These are phyloP conservation scores for Cetraspora pellucida DNA, from an alignment of 192 early-diverging fungal species.

Conservation along the genomic window DNA sequence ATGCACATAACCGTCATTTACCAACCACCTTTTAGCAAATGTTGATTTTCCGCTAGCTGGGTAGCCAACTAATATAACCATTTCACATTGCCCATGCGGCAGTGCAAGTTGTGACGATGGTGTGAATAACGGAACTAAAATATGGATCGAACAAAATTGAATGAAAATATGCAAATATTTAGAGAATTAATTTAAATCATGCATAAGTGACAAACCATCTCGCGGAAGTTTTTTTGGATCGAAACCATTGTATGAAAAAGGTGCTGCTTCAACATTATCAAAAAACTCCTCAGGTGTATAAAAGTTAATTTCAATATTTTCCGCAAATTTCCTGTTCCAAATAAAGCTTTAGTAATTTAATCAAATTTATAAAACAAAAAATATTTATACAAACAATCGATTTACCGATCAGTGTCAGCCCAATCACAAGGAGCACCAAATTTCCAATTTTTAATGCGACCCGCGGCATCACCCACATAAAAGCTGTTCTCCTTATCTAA, in stretches of 20 bases:
- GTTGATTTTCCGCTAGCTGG: constrained; percentile 86
- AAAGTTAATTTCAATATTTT: constrained; percentile 72
- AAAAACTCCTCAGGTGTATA: constrained; percentile 84
- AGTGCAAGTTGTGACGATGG: constrained; percentile 39
- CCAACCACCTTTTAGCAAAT: constrained; percentile 66
- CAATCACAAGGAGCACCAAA: constrained; percentile 66
- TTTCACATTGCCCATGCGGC: constrained; percentile 43
- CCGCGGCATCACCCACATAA: constrained; percentile 95
- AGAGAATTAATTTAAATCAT: background rate
- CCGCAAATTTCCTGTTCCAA: constrained; percentile 69
- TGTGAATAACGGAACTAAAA: constrained; percentile 41
- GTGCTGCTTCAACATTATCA: constrained; percentile 48
- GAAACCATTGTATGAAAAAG: constrained; percentile 54
- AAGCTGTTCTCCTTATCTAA: constrained; percentile 63
- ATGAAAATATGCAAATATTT: background rate
- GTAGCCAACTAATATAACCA: constrained; percentile 79
- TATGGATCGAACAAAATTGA: constrained; percentile 5
- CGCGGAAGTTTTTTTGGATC: constrained; percentile 47
- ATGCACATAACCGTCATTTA: constrained; percentile 64
- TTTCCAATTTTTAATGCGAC: constrained; percentile 69
- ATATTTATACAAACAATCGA: background rate
- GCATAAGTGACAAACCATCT: constrained; percentile 33
- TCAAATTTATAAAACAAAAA: background rate
- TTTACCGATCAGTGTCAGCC: constrained; percentile 74
- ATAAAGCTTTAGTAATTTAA: constrained; percentile 10